Conservation (phyloP, 345 rosid species). For the Lumnitzera littorea region DNA sequence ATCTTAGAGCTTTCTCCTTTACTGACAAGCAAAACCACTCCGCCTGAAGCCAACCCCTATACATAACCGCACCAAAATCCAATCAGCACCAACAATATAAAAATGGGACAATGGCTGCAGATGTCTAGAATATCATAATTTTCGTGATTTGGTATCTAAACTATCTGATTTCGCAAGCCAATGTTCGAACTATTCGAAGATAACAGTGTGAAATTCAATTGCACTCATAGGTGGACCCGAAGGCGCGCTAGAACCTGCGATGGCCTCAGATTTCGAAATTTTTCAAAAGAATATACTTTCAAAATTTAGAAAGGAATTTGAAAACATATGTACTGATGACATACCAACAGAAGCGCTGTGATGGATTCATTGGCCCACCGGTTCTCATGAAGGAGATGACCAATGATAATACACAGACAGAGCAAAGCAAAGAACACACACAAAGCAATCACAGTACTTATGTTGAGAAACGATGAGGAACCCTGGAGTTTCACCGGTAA, state of each 20-base stretch:
- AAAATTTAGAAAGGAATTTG: not conserved
- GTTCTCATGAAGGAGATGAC: constrained; percentile 60
- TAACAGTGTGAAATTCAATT: too few relatives aligned
- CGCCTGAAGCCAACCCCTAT: constrained; percentile 61
- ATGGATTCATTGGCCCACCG: constrained; percentile 76
- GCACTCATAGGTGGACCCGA: too few relatives aligned
- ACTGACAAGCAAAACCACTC: constrained; percentile 37
- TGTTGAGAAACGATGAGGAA: constrained; percentile 22
- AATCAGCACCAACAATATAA: not conserved
- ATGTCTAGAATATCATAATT: too few relatives aligned
- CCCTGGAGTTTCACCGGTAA: constrained; percentile 10
- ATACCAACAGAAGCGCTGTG: constrained; percentile 53
- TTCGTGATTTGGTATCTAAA: too few relatives aligned
- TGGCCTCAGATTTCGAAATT: not conserved
- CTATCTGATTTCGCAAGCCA: too few relatives aligned
- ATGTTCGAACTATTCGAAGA: too few relatives aligned
- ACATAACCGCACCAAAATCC: constrained; percentile 1
- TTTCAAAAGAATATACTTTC: too few relatives aligned
- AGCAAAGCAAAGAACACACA: constrained; percentile 53
- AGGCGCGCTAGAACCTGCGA: too few relatives aligned
- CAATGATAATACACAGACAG: constrained; percentile 53
- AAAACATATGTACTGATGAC: not conserved
- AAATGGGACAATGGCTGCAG: too few relatives aligned
- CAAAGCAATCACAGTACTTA: constrained; percentile 38
- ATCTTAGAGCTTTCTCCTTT: constrained; percentile 27